Evolutionary conservation across 305 asterid species (phyloP).

Genomic region (Ajuga reptans): DNA sequence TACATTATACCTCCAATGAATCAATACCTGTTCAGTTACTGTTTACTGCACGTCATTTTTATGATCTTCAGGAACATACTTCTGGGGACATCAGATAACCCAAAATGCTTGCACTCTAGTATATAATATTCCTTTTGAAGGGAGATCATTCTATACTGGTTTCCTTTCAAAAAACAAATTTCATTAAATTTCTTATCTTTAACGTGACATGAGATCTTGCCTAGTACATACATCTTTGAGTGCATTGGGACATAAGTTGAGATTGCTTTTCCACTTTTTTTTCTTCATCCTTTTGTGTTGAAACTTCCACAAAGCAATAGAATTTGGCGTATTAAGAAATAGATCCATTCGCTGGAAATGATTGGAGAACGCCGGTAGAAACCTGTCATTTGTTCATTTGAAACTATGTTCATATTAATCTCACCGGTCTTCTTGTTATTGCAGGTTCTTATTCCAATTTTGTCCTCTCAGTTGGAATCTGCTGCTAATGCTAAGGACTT

Average conservation of each 20-base stretch:
- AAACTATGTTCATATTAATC: slow-evolving; percentile 1
- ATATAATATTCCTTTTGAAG: not conserved
- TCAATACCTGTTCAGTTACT: not conserved
- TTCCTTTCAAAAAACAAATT: too few species aligned
- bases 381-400: not conserved
- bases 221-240: too few species aligned
- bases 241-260: not conserved
- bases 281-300: not conserved
- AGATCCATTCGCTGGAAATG: not conserved
- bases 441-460: slow-evolving; percentile 74
- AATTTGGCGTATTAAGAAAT: not conserved
- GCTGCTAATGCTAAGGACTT: slow-evolving; percentile 51
- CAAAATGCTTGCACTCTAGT: not conserved
- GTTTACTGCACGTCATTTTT: not conserved
- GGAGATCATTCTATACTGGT: not conserved
- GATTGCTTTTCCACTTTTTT: not conserved
- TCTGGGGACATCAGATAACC: too few species aligned
- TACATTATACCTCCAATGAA: not conserved
- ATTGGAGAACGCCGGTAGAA: not conserved
- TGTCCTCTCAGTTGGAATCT: slow-evolving; percentile 50
- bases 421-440: slow-evolving; percentile 17
- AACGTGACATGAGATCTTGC: too few species aligned
- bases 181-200: too few species aligned
- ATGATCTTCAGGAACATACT: not conserved
- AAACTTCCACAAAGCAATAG: not conserved